phyloP scores from a whole-genome alignment of 2,329 filamentous ascomycete species.

The Xylariales sp. region DNA sequence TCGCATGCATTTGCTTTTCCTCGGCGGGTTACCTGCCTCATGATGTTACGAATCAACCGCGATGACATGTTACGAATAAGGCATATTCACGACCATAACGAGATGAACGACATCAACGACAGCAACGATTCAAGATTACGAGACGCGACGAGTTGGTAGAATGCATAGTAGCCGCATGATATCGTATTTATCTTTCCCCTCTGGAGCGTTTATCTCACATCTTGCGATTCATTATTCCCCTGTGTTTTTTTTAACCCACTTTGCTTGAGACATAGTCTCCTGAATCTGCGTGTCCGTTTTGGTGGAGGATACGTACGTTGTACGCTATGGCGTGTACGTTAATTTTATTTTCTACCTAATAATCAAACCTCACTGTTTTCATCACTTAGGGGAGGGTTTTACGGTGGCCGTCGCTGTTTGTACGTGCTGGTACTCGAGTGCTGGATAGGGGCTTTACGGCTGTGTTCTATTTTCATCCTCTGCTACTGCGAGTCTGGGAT shows the following conservation, averaged over 20 bases:
- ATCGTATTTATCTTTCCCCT: neutral
- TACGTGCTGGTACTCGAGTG: neutral
- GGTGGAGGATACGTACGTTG: neutral
- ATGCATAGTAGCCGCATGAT: conserved; percentile 36
- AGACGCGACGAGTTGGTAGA: conserved; percentile 22
- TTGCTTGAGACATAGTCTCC: neutral
- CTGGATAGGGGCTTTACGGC: too few relatives aligned
- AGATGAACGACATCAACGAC: conserved; percentile 22
- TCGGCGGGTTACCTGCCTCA: neutral
- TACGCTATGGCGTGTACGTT: conserved; percentile 20
- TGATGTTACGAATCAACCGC: conserved; percentile 13
- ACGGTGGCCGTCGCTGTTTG: neutral
- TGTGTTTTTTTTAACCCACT: neutral
- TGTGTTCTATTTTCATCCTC: too few relatives aligned
- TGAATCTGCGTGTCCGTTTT: neutral
- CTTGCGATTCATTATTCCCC: neutral
- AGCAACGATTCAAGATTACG: conserved; percentile 18
- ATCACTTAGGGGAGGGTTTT: neutral
- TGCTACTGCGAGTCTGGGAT: too few relatives aligned
- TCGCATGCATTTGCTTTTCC: conserved; percentile 4
- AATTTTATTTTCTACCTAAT: conserved; percentile 6
- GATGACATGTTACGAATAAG: conserved; percentile 12
- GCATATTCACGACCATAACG: conserved; percentile 24
- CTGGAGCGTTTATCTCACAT: neutral
- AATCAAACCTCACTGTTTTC: conserved; percentile 7